Evolutionary conservation across 139 green algal species (phyloP).

Genomic region (Pseudopediastrum boryanum): DNA sequence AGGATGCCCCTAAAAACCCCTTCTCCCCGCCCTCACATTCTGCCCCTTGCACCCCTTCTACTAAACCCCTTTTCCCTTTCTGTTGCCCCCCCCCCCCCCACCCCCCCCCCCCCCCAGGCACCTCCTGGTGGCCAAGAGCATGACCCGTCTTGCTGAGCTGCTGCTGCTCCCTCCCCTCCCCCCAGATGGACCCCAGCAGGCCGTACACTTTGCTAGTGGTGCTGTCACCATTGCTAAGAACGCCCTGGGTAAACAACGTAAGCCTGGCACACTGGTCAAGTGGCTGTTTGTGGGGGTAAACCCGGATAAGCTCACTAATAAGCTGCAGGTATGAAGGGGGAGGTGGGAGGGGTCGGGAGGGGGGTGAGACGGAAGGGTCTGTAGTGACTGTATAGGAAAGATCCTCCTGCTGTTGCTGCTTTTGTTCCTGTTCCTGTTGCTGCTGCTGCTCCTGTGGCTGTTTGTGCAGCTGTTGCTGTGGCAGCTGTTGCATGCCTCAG

Average conservation of each 20-base stretch:
- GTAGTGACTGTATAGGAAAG: neutral
- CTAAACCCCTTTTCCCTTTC: no score
- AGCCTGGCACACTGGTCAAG: no score
- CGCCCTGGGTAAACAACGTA: no score
- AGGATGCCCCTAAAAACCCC: no score
- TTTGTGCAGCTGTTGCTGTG: conserved; percentile 24
- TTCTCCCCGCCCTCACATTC: no score
- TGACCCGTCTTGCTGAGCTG: conserved; percentile 32
- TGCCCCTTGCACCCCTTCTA: no score
- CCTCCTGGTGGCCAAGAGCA: conserved; percentile 36
- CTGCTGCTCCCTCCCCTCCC: conserved; percentile 7
- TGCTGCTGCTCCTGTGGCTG: conserved; percentile 1
- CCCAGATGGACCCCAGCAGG: conserved; percentile 6
- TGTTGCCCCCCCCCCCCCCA: neutral
- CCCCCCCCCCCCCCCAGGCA: neutral
- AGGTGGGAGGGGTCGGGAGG: no score
- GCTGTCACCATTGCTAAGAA: conserved; percentile 30
- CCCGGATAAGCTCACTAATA: no score
- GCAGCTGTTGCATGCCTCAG: no score
- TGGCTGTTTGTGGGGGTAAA: no score
- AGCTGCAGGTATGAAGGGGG: no score
- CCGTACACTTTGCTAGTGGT: conserved; percentile 21
- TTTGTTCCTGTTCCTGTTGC: neutral
- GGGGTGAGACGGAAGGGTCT: neutral
- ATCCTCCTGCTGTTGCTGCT: neutral